A percentile compares a stretch with the other conserved stretches of the same genome.
These are phyloP conservation scores for Deakozyma indianensis DNA, from an alignment of 805 yeast species.

Conservation along the genomic window DNA sequence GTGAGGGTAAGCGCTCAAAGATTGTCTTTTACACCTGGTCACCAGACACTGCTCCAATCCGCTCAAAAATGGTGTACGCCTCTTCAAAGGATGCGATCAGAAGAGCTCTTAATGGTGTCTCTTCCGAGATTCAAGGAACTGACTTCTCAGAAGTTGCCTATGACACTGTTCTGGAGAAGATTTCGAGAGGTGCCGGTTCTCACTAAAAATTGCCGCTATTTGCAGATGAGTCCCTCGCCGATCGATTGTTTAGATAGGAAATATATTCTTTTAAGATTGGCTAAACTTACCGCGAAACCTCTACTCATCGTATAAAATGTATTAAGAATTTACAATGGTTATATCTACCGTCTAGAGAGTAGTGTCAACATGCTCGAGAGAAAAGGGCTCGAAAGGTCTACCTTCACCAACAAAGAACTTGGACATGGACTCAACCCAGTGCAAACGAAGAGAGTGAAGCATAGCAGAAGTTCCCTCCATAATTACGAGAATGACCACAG, in stretches of 20 bases:
- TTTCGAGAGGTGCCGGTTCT: slow-evolving; percentile 57
- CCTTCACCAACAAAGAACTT: slow-evolving; percentile 98
- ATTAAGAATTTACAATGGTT: no score
- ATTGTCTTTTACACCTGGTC: slow-evolving; percentile 79
- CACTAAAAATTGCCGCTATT: neutral
- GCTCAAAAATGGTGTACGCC: slow-evolving; percentile 93
- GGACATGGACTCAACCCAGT: slow-evolving; percentile 99
- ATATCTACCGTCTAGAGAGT: neutral
- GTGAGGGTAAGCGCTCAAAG: slow-evolving; percentile 86
- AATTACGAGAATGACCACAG: slow-evolving; percentile 78
- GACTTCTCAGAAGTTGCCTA: slow-evolving; percentile 94
- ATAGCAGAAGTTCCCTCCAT: slow-evolving; percentile 99
- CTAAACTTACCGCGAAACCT: no score
- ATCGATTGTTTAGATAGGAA: no score
- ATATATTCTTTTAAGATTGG: no score
- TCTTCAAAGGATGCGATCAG: slow-evolving; percentile 96
- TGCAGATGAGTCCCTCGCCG: neutral
- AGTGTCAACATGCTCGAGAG: slow-evolving; percentile 28
- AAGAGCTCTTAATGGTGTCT: slow-evolving; percentile 90
- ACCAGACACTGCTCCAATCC: slow-evolving; percentile 92
- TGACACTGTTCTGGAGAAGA: slow-evolving; percentile 83
- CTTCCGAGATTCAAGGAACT: slow-evolving; percentile 94
- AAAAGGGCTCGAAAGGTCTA: slow-evolving; percentile 75
- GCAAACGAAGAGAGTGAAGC: slow-evolving; percentile 96
- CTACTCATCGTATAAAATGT: no score